phyloP scores from a whole-genome alignment of 2,329 filamentous ascomycete genomes.

The Colletotrichum sp. region DNA sequence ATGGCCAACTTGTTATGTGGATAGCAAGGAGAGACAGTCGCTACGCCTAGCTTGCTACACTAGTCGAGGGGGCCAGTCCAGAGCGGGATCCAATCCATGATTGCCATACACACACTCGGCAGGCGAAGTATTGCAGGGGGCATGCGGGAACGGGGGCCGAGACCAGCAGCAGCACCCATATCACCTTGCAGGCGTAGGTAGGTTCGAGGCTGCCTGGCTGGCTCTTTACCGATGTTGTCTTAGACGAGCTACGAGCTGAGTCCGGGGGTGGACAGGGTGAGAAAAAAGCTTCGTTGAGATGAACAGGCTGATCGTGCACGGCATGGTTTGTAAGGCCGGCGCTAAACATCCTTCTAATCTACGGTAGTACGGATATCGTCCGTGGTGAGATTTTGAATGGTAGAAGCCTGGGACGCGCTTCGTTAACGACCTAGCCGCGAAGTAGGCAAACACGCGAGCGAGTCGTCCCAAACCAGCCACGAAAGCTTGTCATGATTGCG shows the following conservation, averaged over 20 bases:
- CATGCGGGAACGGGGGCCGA: not conserved
- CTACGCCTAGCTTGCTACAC: not conserved
- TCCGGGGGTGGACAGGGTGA: not conserved
- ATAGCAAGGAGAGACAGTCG: not conserved
- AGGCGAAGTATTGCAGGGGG: not conserved
- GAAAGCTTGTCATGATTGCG: constrained; percentile 5
- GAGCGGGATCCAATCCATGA: constrained; percentile 1
- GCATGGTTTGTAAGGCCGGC: not conserved
- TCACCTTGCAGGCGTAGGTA: not conserved
- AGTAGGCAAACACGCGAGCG: not conserved
- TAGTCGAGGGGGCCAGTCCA: not conserved
- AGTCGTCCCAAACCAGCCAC: not conserved
- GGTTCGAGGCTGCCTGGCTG: not conserved
- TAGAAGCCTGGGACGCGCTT: not conserved
- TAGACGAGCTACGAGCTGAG: not conserved
- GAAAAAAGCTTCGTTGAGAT: not conserved
- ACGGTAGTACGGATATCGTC: not conserved
- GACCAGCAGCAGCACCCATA: not conserved
- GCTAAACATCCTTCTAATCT: not conserved
- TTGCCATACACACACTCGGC: not conserved
- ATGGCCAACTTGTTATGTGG: not conserved
- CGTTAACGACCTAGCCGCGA: not conserved
- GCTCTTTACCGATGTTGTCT: not conserved
- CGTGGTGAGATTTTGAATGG: not conserved
- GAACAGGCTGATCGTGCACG: not conserved